A percentile compares a stretch with the other conserved stretches of the same genome.
These are phyloP conservation scores for Sporopachydermia lactativora DNA, from an alignment of 805 yeast genomes.

Conservation along the genomic window DNA sequence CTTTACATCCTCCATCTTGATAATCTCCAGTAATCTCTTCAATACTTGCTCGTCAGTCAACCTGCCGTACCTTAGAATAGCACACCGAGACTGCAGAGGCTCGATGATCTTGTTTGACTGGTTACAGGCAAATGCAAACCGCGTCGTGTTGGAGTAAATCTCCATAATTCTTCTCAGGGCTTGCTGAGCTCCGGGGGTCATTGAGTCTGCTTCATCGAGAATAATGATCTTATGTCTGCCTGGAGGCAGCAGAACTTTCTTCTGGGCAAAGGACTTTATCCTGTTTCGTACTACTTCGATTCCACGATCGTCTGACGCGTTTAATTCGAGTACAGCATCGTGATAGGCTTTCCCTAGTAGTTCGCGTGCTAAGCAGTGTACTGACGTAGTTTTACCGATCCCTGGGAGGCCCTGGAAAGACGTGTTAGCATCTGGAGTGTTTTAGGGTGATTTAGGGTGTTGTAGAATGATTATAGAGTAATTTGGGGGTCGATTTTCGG, in stretches of 20 bases:
- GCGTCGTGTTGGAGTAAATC: conserved; percentile 83
- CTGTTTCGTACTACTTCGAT: conserved; percentile 90
- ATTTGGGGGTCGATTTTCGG: too few relatives aligned
- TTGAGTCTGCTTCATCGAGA: conserved; percentile 89
- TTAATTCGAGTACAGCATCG: conserved; percentile 79
- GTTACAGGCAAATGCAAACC: conserved; percentile 98
- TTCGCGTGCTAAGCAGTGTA: conserved; percentile 79
- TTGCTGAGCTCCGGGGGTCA: conserved; percentile 96
- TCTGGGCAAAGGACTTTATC: conserved; percentile 93
- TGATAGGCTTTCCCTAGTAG: conserved; percentile 54
- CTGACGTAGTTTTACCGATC: conserved; percentile 91
- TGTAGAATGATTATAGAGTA: too few relatives aligned
- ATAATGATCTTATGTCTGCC: conserved; percentile 90
- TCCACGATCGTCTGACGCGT: conserved; percentile 96
- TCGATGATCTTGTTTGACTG: conserved; percentile 90
- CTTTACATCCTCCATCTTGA: conserved; percentile 54
- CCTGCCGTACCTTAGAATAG: conserved; percentile 74
- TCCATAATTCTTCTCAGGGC: conserved; percentile 94
- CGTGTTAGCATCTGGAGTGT: too few relatives aligned
- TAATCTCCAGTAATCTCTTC: conserved; percentile 57
- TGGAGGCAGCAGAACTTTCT: conserved; percentile 72
- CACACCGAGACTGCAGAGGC: conserved; percentile 93
- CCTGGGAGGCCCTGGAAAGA: conserved; percentile 83
- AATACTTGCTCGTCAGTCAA: conserved; percentile 77
- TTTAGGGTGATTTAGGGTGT: too few relatives aligned